Evolutionary conservation across 176 grass and related monocot species (phyloP), one percentile per base, ranked within the genome.

Genomic region (Zoysia japonica): DNA sequence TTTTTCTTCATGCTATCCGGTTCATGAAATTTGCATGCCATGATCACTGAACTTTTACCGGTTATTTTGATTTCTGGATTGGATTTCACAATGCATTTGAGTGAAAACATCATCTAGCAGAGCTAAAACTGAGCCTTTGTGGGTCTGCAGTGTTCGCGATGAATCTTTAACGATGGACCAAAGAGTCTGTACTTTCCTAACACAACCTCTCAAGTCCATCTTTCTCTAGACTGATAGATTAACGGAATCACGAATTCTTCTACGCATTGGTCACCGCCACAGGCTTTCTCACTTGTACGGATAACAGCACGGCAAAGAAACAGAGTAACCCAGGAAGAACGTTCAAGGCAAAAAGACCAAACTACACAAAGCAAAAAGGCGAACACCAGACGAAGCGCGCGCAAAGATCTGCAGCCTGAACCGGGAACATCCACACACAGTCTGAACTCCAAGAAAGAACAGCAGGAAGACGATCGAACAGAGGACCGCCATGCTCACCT

Each of bases 401-500:
- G 28, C 69, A 57, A 36, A 47, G 38, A 46, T 55, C 60, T 40
- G 20, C 16, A 40, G 16, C 56, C 78, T 65, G n/a, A 71, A 48
- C 78, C 50, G 7, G 47, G 70, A 44, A 51, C 57, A 78, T 7
- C 7, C 12, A 28, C 13, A 11, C 46, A 65, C 7, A 17, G 7
- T 69, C 52, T 63, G 72, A 56, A 73, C 44, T 76, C 71, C 55
- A 28, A 46, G 50, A 80, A 68, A 9, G 49, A 76, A 19, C 70
- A 70, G 56, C 55, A 64, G 28, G 65, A 69, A 42, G 5, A 51
- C 76, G 17, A 85, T 20, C 40, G 17, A 85, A 28, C 28, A 28
- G 28, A 28, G 70, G 19, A 82, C 3, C 5, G 14, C 2, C 12
- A 7, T 49, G 56, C 65, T 76, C 67, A 89, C 87, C 87, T 85